phyloP scores from a whole-genome alignment of 306 rosid genomes.

The Clitoria ternatea region DNA sequence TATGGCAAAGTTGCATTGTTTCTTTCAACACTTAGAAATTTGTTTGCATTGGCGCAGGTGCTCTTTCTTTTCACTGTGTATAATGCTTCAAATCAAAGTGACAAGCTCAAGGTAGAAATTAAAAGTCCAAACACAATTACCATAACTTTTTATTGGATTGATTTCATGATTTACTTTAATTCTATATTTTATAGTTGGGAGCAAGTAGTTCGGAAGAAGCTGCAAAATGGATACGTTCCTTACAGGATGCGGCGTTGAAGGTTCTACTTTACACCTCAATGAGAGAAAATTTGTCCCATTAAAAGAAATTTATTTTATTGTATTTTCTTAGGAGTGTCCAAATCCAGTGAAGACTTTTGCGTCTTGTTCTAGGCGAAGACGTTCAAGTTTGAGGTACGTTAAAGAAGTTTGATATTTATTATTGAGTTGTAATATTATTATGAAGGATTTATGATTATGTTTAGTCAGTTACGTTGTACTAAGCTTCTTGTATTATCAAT shows the following conservation, averaged over 20 bases:
- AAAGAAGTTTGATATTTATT: too few relatives aligned
- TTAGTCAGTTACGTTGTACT: neutral
- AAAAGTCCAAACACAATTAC: neutral
- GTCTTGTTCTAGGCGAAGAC: conserved; percentile 35
- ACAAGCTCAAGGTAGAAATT: conserved; percentile 71
- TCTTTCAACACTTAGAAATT: neutral
- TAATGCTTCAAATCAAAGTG: conserved; percentile 61
- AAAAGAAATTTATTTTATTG: conserved; percentile 18
- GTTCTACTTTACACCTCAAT: conserved; percentile 34
- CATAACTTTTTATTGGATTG: conserved; percentile 9
- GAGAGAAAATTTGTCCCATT: conserved; percentile 14
- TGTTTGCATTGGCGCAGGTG: conserved; percentile 44
- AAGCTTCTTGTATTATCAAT: neutral
- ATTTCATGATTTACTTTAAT: conserved; percentile 7
- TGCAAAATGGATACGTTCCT: conserved; percentile 76
- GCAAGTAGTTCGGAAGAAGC: conserved; percentile 93
- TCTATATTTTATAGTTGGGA: conserved; percentile 55
- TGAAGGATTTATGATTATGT: neutral
- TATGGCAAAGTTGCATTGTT: neutral
- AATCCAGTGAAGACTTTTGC: conserved; percentile 37
- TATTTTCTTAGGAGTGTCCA: conserved; percentile 52
- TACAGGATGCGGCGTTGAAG: conserved; percentile 71
- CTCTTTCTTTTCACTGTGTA: conserved; percentile 66
- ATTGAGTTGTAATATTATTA: neutral
- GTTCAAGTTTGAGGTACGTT: conserved; percentile 54